A percentile compares a stretch with the other conserved stretches of the same genome.
Conservation (phyloP, 2,329 filamentous ascomycete genomes). For the Xylaria sp. region DNA sequence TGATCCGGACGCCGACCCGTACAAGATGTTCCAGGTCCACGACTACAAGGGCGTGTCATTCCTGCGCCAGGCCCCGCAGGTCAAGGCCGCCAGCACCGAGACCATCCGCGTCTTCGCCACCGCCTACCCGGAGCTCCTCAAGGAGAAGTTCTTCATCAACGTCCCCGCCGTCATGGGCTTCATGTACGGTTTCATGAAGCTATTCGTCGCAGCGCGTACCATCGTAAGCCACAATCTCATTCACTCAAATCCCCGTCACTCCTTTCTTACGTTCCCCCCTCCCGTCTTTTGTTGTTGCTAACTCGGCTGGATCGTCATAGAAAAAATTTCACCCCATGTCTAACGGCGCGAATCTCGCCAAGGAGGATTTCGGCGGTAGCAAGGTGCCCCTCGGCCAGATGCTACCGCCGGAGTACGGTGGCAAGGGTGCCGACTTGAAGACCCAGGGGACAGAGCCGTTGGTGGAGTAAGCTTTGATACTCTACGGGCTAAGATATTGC, state of each 20-base stretch:
- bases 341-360: conserved; percentile 75
- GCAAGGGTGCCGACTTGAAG: conserved; percentile 65
- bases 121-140: conserved; percentile 89
- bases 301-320: conserved; percentile 4
- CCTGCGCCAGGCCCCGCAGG: conserved; percentile 79
- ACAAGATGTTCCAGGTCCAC: conserved; percentile 92
- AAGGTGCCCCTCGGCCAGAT: conserved; percentile 69
- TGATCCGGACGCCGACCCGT: conserved; percentile 79
- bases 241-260: not conserved
- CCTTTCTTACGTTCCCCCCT: not conserved
- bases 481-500: not conserved
- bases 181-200: conserved; percentile 79
- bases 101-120: conserved; percentile 83
- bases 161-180: conserved; percentile 92
- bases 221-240: conserved; percentile 50
- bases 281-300: not conserved
- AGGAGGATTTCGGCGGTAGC: conserved; percentile 60
- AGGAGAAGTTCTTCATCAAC: conserved; percentile 96
- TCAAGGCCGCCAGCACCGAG: conserved; percentile 80
- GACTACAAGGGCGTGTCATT: conserved; percentile 92
- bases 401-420: conserved; percentile 82
- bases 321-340: conserved; percentile 83
- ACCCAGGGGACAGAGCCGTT: conserved; percentile 44
- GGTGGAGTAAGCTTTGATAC: conserved; percentile 36
- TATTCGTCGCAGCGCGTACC: conserved; percentile 77